These are phyloP conservation scores for Zygosaccharomyces gambellarensis DNA, from an alignment of 805 yeast species.

Conservation along the genomic window DNA sequence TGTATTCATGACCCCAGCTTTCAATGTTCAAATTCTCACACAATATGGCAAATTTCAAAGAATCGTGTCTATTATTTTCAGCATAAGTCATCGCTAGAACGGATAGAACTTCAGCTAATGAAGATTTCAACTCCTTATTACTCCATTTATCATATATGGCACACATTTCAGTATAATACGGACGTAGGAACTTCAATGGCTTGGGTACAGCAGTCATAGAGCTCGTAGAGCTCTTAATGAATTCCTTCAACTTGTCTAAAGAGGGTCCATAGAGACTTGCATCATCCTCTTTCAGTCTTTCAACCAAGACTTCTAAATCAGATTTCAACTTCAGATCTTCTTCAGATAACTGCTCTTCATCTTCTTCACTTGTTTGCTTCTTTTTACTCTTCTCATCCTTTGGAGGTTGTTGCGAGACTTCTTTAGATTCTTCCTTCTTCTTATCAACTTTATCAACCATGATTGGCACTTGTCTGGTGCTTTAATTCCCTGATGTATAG, in stretches of 20 bases:
- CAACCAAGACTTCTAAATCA: constrained; percentile 83
- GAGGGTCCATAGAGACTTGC: constrained; percentile 48
- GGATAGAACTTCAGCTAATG: constrained; percentile 83
- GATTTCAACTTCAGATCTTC: constrained; percentile 86
- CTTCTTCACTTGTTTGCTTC: constrained; percentile 30
- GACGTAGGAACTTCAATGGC: constrained; percentile 91
- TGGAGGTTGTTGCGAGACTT: constrained; percentile 10
- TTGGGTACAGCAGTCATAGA: constrained; percentile 99
- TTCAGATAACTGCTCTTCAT: constrained; percentile 77
- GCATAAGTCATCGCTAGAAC: constrained; percentile 94
- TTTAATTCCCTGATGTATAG: not conserved
- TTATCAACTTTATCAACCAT: constrained; percentile 20
- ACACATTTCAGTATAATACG: constrained; percentile 69
- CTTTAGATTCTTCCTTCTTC: constrained; percentile 13
- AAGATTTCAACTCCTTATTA: constrained; percentile 42
- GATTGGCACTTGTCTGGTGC: not conserved
- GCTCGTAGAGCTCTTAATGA: constrained; percentile 87
- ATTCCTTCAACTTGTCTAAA: constrained; percentile 65
- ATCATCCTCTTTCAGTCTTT: constrained; percentile 58
- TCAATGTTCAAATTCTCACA: constrained; percentile 55
- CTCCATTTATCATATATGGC: constrained; percentile 67
- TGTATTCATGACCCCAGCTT: constrained; percentile 97
- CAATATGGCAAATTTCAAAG: constrained; percentile 70
- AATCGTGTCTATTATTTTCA: constrained; percentile 72
- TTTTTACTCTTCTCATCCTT: constrained; percentile 19